Base-by-base conservation (phyloP, 164 flowering plant species). In the Stephania japonica region DNA sequence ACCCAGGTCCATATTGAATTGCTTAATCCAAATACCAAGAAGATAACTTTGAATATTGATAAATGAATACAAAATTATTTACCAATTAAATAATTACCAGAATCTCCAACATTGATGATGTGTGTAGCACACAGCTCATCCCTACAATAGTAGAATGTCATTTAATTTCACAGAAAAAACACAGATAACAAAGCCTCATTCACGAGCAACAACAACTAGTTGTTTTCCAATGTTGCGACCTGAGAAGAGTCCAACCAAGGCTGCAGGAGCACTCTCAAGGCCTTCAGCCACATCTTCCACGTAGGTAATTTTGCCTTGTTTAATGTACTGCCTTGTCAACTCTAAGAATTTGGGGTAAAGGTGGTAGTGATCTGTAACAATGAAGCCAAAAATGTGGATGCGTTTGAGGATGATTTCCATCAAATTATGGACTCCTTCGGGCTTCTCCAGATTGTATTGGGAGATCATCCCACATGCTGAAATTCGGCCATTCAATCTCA, bases 161-260 rank as follows among this genome's bases (percentile, higher is more conserved):
- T 32, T 32, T 32, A 2, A 32, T 32, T 32, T 32, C 2, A 32
- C 38, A 32, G 38, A 32, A 32, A 32, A 32, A 32, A 32, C 38
- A 32, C 38, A 32, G 3, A 32, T 32, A 32, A 4, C 38, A 14
- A 9, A 47, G 53, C 13, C 53, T 80, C 77, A 80, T 14, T 80
- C 85, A 0, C 42, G 75, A 25, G 80, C 78, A 59, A 86, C 82
- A 3, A 65, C 70, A 43, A 88, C 82, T 6, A 86, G 82, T 25
- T 83, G 86, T 69, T 85, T 87, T 7, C 90, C 92, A 5, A 87
- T 76, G 59, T 88, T 88, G 21, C 68, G 75, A 5, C 90, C 92
- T 5, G 73, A 16, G 68, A 85, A 88, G 44, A 87, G 83, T 25
- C 79, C 79, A 13, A 82, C 71, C 8, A 90, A 75, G n/a, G 94